Base-by-base conservation (phyloP, 306 rosid species). In the Quercus dentata region DNA sequence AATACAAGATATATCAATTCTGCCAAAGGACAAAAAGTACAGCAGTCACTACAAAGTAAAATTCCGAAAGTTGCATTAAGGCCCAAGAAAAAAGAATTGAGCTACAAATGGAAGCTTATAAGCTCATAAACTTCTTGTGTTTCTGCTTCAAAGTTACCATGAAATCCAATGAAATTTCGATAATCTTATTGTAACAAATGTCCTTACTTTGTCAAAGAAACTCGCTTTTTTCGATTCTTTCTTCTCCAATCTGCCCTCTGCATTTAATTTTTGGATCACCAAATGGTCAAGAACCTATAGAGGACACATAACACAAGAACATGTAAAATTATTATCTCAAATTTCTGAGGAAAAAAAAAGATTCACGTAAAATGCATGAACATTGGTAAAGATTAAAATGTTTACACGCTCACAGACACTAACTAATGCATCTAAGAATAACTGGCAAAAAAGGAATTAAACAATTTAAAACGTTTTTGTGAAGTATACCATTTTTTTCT, bases 251-350 rank as follows among this genome's bases (percentile, higher is more conserved):
- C 97, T 87, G 78, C 99, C 99, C 88, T 96, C 99, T 44, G 99
- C 99, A 75, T 96, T 96, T 80, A 96, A 79, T 86, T 96, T 96
- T 89, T 96, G 99, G 83, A 96, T 96, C 87, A 96, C 99, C 97
- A 96, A 84, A 87, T 96, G 99, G 79, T 96, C 99, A 73, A 96
- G 97, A 86, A 96, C 99, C 99, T 96, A 76, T 21, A 74, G 28
- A 88, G 83, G 82, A 86, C 54, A 82, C 83, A 79, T 27, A 10
- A 67, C 72, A 70, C 44, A 76, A 20, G 85, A 72, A 71, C 2
- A 54, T 4, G 64, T 73, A 75, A 85, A 77, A 81, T 30, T 49
- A 61, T 59, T 21, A 41, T 77, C 73, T 33, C 35, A 73, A 61
- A 81, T 46, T 44, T 59, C 61, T 31, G 15, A 3, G 54, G 54